Evolutionary conservation across 2,329 filamentous ascomycete species (phyloP).

Genomic region (Colletotrichum falcatum): DNA sequence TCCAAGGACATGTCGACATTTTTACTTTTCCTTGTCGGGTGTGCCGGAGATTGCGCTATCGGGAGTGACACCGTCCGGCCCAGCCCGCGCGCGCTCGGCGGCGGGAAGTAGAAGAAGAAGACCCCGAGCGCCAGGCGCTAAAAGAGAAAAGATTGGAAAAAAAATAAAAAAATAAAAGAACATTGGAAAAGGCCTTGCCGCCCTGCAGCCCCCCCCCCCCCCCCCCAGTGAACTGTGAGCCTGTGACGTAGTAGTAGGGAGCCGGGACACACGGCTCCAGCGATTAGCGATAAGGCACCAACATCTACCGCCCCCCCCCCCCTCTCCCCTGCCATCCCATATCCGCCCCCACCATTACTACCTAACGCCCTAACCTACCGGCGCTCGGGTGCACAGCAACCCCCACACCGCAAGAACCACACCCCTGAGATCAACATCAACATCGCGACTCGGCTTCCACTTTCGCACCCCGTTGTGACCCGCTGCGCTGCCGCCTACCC

Average conservation of each 20-base stretch:
- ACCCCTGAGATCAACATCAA: constrained; percentile 36
- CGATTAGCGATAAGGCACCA: too few relatives aligned
- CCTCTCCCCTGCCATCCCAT: neutral
- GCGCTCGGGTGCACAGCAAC: constrained; percentile 17
- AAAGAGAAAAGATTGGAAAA: too few relatives aligned
- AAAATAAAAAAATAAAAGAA: neutral
- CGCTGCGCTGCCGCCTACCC: neutral
- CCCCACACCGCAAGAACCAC: constrained; percentile 25
- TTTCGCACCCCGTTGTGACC: neutral
- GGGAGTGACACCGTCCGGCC: neutral
- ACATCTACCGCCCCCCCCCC: neutral
- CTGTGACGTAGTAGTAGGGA: neutral
- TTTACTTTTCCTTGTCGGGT: constrained; percentile 1
- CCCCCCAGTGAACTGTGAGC: too few relatives aligned
- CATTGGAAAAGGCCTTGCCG: too few relatives aligned
- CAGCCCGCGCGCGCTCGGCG: neutral
- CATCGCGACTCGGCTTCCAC: constrained; percentile 2
- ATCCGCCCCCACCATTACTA: neutral
- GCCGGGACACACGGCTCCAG: too few relatives aligned
- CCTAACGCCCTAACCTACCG: too few relatives aligned
- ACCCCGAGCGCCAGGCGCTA: too few relatives aligned
- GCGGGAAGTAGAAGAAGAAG: too few relatives aligned
- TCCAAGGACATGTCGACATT: neutral
- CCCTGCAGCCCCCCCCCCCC: too few relatives aligned
- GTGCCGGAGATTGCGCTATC: constrained; percentile 14